Base-by-base conservation (phyloP, 129 eudicot genomes). In the Glebionis coronaria region DNA sequence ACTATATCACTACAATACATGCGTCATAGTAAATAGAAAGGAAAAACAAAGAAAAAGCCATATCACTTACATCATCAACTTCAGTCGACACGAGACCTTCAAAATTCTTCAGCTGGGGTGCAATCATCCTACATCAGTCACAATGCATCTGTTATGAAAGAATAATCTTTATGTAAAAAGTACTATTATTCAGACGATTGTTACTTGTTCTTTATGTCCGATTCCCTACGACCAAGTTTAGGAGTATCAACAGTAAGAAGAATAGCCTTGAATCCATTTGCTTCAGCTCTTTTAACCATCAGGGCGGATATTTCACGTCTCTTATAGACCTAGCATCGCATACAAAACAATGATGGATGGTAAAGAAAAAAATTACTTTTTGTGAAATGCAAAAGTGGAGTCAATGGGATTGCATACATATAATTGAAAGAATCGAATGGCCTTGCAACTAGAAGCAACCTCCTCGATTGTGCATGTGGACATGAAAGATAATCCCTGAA, bases 161-260 rank as follows among this genome's bases (percentile, higher is more conserved):
- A 55, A 35, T 25, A 29, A 20, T 6, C 40, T 12, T 56, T 65
- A 56, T 13, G 59, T 9, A 12, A 49, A 20, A 54, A 55, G 57
- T 9, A 20, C 16, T 57, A 14, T 7, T 56, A 16, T 21, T 44
- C 1, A n/a, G 23, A 67, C 27, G 55, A 46, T 56, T 54, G 50
- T 83, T 63, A 91, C 96, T 80, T 92, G 80, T 88, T 92, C 72
- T 88, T 92, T 56, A 83, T 88, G 76, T 92, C 98, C 52, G 91
- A 85, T 80, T 88, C 96, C 67, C 98, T 78, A 70, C 95, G 95
- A 54, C 96, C 98, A 68, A 92, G 89, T 79, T 82, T 82, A 20
- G 98, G 98, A 49, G 82, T 73, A 76, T 92, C 96, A 76, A 14
- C 95, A 50, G 98, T 92, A 44, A 92, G 79, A 75, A 88, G 76